Evolutionary conservation across 164 flowering plant species (phyloP).

Genomic region (Tetracentron sinense): DNA sequence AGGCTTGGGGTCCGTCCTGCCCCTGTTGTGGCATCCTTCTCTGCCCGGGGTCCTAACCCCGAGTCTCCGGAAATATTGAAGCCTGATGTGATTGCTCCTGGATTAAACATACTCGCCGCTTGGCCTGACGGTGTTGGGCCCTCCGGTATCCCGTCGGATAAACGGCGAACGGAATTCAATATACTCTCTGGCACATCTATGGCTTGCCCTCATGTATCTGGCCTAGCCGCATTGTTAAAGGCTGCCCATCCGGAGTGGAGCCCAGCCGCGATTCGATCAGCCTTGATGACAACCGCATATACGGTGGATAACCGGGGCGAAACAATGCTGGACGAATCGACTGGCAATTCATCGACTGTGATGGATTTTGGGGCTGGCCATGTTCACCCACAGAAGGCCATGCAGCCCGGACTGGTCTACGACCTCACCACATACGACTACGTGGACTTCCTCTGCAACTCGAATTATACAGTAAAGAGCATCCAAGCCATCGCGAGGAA

Average conservation of each 20-base stretch:
- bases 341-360: conserved; percentile 65
- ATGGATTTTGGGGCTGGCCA: conserved; percentile 88
- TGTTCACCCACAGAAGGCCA: conserved; percentile 79
- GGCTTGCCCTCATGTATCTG: conserved; percentile 98
- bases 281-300: conserved; percentile 89
- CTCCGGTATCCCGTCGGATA: conserved; percentile 58
- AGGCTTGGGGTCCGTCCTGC: conserved; percentile 71
- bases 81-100: conserved; percentile 94
- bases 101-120: conserved; percentile 89
- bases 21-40: conserved; percentile 86
- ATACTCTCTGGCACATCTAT: conserved; percentile 92
- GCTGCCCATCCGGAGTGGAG: conserved; percentile 94
- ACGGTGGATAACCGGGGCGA: conserved; percentile 51
- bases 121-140: conserved; percentile 89
- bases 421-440: conserved; percentile 60
- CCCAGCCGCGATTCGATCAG: conserved; percentile 85
- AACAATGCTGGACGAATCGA: conserved; percentile 73
- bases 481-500: conserved; percentile 52
- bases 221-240: conserved; percentile 82
- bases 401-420: conserved; percentile 84
- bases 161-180: conserved; percentile 68
- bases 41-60: conserved; percentile 91
- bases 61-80: conserved; percentile 77
- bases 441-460: conserved; percentile 77
- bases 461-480: conserved; percentile 59